A percentile compares a stretch with the other conserved stretches of the same genome.
Conservation (phyloP, 1,139 yeast genomes). For the Diutina sp. region DNA sequence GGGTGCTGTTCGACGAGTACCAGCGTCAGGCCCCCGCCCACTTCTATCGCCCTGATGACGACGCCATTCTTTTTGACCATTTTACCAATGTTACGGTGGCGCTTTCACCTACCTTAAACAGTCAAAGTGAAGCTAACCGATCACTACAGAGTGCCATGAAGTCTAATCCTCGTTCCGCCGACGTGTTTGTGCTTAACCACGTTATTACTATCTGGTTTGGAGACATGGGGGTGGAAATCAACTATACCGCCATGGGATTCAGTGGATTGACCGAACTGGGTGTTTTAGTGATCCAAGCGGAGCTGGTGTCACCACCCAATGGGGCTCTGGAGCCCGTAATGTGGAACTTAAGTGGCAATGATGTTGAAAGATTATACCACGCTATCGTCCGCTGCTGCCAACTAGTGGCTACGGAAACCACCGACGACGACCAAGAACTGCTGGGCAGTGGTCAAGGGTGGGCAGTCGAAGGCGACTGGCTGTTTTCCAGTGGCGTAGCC, state of each 20-base stretch:
- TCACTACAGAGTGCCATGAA: slow-evolving; percentile 9
- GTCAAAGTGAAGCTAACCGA: slow-evolving; percentile 6
- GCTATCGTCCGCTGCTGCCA: slow-evolving; percentile 28
- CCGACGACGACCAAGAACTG: slow-evolving; percentile 7
- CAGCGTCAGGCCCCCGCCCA: slow-evolving; percentile 28
- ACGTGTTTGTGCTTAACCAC: slow-evolving; percentile 26
- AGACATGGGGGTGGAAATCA: slow-evolving; percentile 24
- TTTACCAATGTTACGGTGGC: slow-evolving; percentile 9
- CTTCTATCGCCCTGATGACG: slow-evolving; percentile 26
- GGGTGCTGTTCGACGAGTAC: slow-evolving; percentile 20
- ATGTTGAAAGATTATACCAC: slow-evolving; percentile 13
- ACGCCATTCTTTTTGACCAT: slow-evolving; percentile 29
- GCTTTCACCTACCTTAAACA: slow-evolving; percentile 2
- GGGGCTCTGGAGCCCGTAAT: background rate
- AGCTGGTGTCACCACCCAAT: slow-evolving; percentile 4
- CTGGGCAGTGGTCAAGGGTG: slow-evolving; percentile 14
- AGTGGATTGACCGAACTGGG: slow-evolving; percentile 21
- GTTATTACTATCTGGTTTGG: slow-evolving; percentile 24
- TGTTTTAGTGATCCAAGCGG: slow-evolving; percentile 17
- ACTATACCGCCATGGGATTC: slow-evolving; percentile 24
- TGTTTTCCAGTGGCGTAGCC: slow-evolving; percentile 20
- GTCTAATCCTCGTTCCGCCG: slow-evolving; percentile 7
- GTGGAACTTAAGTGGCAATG: background rate
- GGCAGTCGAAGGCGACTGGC: slow-evolving; percentile 4
- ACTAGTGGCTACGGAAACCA: slow-evolving; percentile 14